Evolutionary conservation across 2,329 filamentous ascomycete species (phyloP).

Genomic region (Colletotrichum endophyticum): DNA sequence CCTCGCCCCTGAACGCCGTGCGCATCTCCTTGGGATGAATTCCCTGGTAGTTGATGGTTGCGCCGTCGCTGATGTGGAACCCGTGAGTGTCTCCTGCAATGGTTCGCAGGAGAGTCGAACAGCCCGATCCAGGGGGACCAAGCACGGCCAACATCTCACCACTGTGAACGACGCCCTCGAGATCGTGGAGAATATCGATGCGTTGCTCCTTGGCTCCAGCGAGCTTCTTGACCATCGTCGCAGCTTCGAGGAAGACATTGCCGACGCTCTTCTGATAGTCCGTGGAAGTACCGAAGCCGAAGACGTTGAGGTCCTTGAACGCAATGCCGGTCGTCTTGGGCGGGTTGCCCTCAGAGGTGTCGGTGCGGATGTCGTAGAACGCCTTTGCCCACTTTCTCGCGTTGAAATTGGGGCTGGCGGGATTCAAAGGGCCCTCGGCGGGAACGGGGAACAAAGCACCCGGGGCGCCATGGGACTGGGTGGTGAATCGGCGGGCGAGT

Average conservation of each 20-base stretch:
- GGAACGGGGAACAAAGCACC: conserved; percentile 30
- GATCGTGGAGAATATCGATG: conserved; percentile 55
- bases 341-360: conserved; percentile 27
- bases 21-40: conserved; percentile 14
- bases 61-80: conserved; percentile 39
- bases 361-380: conserved; percentile 29
- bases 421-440: conserved; percentile 37
- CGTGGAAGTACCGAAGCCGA: conserved; percentile 43
- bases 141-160: conserved; percentile 64
- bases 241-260: conserved; percentile 34
- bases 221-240: conserved; percentile 29
- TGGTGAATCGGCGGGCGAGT: conserved; percentile 32
- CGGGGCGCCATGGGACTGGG: conserved; percentile 22
- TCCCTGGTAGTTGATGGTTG: conserved; percentile 19
- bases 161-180: conserved; percentile 56
- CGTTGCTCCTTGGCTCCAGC: conserved; percentile 27
- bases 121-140: conserved; percentile 60
- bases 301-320: conserved; percentile 47
- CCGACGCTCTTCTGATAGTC: conserved; percentile 49
- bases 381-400: conserved; percentile 49
- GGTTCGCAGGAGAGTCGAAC: conserved; percentile 72
- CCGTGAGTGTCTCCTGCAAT: conserved; percentile 68
- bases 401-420: conserved; percentile 43
- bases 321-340: conserved; percentile 41
- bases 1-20: conserved; percentile 54